phyloP scores from a whole-genome alignment of 1,284 basidiomycete genomes.

The Anthracocystis walkeri region DNA sequence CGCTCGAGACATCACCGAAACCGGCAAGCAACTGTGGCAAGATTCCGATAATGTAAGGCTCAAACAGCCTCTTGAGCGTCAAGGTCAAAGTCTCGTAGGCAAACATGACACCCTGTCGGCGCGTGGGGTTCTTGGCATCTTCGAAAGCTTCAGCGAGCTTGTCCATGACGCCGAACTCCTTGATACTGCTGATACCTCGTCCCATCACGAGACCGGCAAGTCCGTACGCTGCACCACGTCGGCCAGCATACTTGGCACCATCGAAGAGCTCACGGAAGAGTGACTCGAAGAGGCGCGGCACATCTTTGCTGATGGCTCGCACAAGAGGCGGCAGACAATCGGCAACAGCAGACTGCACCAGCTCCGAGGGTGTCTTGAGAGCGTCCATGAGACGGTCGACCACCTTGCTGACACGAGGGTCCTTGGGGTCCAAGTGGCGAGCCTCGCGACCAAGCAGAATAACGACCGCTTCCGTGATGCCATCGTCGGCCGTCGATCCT shows the following conservation, averaged over 20 bases:
- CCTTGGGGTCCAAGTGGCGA: conserved; percentile 80
- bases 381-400: conserved; percentile 91
- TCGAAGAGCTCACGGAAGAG: conserved; percentile 77
- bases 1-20: conserved; percentile 89
- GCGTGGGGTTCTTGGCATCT: conserved; percentile 88
- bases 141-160: conserved; percentile 83
- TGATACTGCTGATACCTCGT: conserved; percentile 84
- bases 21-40: conserved; percentile 86
- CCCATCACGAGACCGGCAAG: conserved; percentile 92
- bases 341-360: conserved; percentile 95
- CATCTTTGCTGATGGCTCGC: conserved; percentile 75
- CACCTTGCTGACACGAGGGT: conserved; percentile 72
- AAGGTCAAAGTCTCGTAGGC: conserved; percentile 87
- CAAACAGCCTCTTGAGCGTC: conserved; percentile 88
- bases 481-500: conserved; percentile 53
- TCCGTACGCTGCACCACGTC: conserved; percentile 95
- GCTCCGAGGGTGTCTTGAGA: conserved; percentile 92
- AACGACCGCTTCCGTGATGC: conserved; percentile 89
- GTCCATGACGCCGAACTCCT: conserved; percentile 83
- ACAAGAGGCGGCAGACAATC: conserved; percentile 89
- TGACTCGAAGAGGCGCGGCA: conserved; percentile 74
- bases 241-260: conserved; percentile 83
- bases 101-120: conserved; percentile 93
- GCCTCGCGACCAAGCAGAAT: conserved; percentile 95
- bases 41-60: conserved; percentile 89